Evolutionary conservation across 2,329 filamentous ascomycete genomes (phyloP), one percentile per base, ranked within the genome.

Genomic region (Pochonia chlamydosporia): DNA sequence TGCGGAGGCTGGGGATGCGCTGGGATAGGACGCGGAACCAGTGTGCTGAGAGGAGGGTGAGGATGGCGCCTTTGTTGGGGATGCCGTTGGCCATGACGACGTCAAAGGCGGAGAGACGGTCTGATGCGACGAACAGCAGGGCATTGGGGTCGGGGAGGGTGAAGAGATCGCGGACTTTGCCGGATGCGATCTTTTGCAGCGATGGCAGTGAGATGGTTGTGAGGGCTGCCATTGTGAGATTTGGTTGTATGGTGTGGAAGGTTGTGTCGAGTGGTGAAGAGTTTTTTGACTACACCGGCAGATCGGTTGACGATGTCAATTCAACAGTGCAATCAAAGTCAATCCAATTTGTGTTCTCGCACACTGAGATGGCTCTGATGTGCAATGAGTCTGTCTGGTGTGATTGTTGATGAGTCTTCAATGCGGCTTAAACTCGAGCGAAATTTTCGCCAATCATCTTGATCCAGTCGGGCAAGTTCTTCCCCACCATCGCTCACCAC

Each of bases 81-180:
- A 78, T 71, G 53, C 72, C 72, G 58, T 93, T 96, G 59, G 79
- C 72, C 76, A 95, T 83, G 57, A 95, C 82, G 57, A 95, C 89
- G 76, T 97, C 92, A 74, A 92, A 97, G 47, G 93, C 93, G 21
- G 89, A 96, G 65, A 96, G 93, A 56, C 93, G 85, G 71, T 96
- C 91, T 13, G 88, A 87, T 21, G 88, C 85, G 47, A 91, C 82
- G 63, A 96, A 92, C 48, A 95, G 83, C 4, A 95, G 79, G 3
- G 81, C 85, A 35, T 52, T 43, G 37, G 57, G 49, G 48, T 81
- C 71, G 62, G 88, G 81, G 46, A 95, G 71, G 51, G 79, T 75
- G 66, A 89, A 95, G 31, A 95, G 77, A 61, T 95, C 87, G 59
- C 89, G 82, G 23, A 95, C 89, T 71, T 95, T 95, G 57, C 75